Evolutionary conservation across 176 grass and related monocot genomes (phyloP), one percentile per base, ranked within the genome.

Genomic region (Pontederia paniculata): DNA sequence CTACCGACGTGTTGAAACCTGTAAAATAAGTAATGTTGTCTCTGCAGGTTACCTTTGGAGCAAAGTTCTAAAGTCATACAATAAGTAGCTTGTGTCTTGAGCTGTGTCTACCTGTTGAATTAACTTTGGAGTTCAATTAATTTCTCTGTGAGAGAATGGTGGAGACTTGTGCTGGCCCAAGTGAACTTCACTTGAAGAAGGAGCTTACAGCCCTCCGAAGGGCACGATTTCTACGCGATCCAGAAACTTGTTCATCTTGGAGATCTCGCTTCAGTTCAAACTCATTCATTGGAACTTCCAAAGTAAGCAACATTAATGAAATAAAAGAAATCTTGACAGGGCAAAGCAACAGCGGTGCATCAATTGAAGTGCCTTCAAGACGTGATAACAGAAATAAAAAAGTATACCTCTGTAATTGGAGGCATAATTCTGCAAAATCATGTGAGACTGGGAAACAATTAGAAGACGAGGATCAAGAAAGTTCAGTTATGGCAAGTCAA

Each of bases 391-490:
- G 75, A 58, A 45, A 22, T 31, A 82, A 79, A 74, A 90, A 81
- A 23, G 78, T 88, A 45, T 88, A 85, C 60, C 75, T 88, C 42
- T 85, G 82, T 57, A 95, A 95, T 76, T 95, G 89, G 89, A 95
- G 75, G 70, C 67, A 88, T 47, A 69, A 75, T 57, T 88, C 88
- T 73, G 54, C 55, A 44, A 95, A 74, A 68, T 88, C 81, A 1
- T 79, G 53, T 44, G 84, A 88, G 52, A 85, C 62, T 78, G 89
- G 79, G 55, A 52, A 89, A 52, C 87, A 77, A 23, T 65, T 77
- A 55, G 75, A 73, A 66, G 74, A 77, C 42, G 69, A 84, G 21
- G 75, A 80, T 31, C 78, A 55, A 55, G 52, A 71, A 74, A 54
- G 53, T 42, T 74, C 76, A 59, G 69, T 60, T 18, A 73, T 68